These are phyloP conservation scores for Talaromyces nanjingensis DNA, from an alignment of 495 filamentous ascomycete species.

Conservation along the genomic window DNA sequence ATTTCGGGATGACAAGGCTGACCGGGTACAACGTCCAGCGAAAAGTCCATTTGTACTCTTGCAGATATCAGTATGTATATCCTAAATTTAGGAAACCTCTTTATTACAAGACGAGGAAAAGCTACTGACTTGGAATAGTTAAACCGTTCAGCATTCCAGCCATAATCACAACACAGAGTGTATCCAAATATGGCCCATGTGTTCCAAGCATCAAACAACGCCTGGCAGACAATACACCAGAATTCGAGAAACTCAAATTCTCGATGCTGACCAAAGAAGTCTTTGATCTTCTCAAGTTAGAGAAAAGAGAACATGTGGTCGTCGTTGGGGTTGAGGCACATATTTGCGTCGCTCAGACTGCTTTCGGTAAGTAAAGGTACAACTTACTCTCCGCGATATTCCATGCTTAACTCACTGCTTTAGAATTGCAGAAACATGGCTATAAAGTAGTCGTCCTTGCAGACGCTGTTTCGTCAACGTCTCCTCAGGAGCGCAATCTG, in stretches of 20 bases:
- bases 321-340: background rate
- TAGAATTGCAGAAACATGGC: background rate
- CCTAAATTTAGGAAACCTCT: background rate
- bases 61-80: background rate
- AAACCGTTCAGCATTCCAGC: background rate
- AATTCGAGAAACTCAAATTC: background rate
- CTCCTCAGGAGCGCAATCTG: background rate
- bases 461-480: background rate
- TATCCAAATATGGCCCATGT: background rate
- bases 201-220: conserved; percentile 1
- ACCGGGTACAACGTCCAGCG: background rate
- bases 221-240: background rate
- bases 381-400: background rate
- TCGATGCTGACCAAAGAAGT: background rate
- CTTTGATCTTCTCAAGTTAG: background rate
- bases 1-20: background rate
- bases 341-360: conserved; percentile 1
- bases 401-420: background rate
- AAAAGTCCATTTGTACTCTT: conserved; percentile 4
- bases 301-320: background rate
- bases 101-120: background rate
- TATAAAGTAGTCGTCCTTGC: background rate
- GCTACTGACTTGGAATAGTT: background rate
- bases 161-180: background rate
- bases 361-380: background rate